Percentiles rank a stretch among this genome's conserved stretches.
Evolutionary conservation across 805 yeast genomes (phyloP).

Genomic region (Nakazawaea anatomiae): DNA sequence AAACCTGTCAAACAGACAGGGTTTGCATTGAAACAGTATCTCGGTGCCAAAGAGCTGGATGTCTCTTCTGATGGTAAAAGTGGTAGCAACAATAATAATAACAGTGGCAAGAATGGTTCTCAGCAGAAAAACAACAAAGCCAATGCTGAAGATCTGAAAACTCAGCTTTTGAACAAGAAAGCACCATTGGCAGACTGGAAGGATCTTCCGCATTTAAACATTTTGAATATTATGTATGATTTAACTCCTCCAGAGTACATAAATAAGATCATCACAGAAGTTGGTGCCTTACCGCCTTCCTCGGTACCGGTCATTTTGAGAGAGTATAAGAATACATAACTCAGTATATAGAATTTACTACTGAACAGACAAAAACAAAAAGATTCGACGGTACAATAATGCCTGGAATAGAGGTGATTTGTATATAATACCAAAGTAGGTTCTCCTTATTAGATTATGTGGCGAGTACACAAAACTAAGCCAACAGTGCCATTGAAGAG

Average conservation of each 20-base stretch:
- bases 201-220: constrained; percentile 53
- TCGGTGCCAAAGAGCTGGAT: constrained; percentile 33
- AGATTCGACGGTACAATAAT: too few species aligned
- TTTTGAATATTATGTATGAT: constrained; percentile 86
- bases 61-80: constrained; percentile 23
- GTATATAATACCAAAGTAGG: too few species aligned
- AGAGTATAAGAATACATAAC: constrained; percentile 62
- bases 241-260: constrained; percentile 91
- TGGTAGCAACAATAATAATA: constrained; percentile 12
- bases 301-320: constrained; percentile 95
- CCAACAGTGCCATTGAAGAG: too few species aligned
- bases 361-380: not conserved
- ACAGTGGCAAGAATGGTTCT: constrained; percentile 12
- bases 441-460: too few species aligned
- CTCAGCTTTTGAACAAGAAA: constrained; percentile 14
- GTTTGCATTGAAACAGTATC: constrained; percentile 59
- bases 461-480: too few species aligned
- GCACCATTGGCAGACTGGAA: constrained; percentile 60
- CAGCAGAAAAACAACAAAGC: constrained; percentile 17
- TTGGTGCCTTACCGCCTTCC: constrained; percentile 96
- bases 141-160: constrained; percentile 21
- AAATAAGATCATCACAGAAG: constrained; percentile 91
- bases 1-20: constrained; percentile 56
- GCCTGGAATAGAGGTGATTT: too few species aligned
- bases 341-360: not conserved